These are phyloP conservation scores for Colletotrichum eremochloae DNA, from an alignment of 2,329 filamentous ascomycete genomes.

Conservation along the genomic window DNA sequence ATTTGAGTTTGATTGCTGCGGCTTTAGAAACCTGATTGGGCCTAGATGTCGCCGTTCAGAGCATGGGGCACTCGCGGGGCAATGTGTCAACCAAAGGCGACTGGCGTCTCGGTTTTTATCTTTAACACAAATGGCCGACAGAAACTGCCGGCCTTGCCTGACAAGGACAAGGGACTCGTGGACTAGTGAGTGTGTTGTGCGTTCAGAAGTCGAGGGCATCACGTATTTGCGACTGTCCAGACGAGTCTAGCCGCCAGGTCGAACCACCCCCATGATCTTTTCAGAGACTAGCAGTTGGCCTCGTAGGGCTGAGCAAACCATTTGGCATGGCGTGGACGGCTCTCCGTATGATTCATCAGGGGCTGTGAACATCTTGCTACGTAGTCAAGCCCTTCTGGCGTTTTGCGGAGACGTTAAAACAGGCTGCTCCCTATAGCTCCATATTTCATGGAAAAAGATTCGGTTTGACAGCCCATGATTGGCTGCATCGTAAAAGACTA, in stretches of 20 bases:
- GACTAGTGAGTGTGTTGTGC: neutral
- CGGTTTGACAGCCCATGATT: neutral
- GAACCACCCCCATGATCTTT: neutral
- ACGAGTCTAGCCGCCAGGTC: neutral
- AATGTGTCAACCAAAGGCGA: neutral
- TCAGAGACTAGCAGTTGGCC: neutral
- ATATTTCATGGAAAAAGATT: neutral
- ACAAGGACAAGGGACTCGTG: neutral
- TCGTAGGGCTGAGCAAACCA: slow-evolving; percentile 24
- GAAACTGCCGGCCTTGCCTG: neutral
- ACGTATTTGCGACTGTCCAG: neutral
- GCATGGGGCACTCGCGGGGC: neutral
- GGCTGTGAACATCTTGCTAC: neutral
- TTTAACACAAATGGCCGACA: neutral
- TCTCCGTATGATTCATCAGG: slow-evolving; percentile 9
- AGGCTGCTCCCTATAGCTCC: neutral
- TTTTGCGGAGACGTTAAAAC: slow-evolving; percentile 9
- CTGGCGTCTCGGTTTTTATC: neutral
- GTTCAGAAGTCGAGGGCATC: neutral
- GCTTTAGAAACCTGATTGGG: neutral
- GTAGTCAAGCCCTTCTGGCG: neutral
- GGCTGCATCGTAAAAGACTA: slow-evolving; percentile 23
- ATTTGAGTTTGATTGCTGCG: neutral
- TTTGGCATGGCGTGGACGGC: neutral
- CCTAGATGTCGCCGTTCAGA: neutral